phyloP scores from a whole-genome alignment of 805 yeast genomes.

The Candida koratica region DNA sequence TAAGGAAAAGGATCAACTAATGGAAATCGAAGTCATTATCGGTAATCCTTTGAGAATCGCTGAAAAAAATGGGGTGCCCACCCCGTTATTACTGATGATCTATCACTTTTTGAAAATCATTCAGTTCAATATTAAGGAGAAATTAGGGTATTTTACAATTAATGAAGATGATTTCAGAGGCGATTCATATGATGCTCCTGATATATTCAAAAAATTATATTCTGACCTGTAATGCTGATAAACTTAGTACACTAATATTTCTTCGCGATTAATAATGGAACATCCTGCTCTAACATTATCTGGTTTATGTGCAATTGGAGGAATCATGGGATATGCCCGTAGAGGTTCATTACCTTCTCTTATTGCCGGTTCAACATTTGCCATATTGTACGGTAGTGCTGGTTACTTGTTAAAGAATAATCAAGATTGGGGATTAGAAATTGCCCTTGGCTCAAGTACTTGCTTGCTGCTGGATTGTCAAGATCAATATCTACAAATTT shows the following conservation, averaged over 20 bases:
- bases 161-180: conserved; percentile 21
- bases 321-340: conserved; percentile 60
- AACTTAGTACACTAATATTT: no score
- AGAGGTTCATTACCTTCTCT: conserved; percentile 78
- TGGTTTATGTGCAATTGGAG: conserved; percentile 66
- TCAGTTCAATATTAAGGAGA: conserved; percentile 61
- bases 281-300: conserved; percentile 74
- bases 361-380: conserved; percentile 65
- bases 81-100: conserved; percentile 58
- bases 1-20: conserved; percentile 31
- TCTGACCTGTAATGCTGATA: no score
- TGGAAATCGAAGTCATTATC: conserved; percentile 38
- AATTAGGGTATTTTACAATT: conserved; percentile 36
- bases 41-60: conserved; percentile 42
- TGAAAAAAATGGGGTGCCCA: conserved; percentile 31
- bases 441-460: conserved; percentile 70
- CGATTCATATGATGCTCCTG: conserved; percentile 20
- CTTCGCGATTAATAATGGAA: conserved; percentile 57
- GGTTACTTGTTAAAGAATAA: conserved; percentile 73
- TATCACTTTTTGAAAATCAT: conserved; percentile 57
- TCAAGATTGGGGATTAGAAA: conserved; percentile 74
- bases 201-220: conserved; percentile 6
- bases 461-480: conserved; percentile 63
- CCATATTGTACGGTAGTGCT: conserved; percentile 59
- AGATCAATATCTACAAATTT: conserved; percentile 59